A percentile compares a stretch with the other conserved stretches of the same genome.
These are phyloP conservation scores for Monosporascus sp. DNA, from an alignment of 2,329 filamentous ascomycete genomes.

Conservation along the genomic window DNA sequence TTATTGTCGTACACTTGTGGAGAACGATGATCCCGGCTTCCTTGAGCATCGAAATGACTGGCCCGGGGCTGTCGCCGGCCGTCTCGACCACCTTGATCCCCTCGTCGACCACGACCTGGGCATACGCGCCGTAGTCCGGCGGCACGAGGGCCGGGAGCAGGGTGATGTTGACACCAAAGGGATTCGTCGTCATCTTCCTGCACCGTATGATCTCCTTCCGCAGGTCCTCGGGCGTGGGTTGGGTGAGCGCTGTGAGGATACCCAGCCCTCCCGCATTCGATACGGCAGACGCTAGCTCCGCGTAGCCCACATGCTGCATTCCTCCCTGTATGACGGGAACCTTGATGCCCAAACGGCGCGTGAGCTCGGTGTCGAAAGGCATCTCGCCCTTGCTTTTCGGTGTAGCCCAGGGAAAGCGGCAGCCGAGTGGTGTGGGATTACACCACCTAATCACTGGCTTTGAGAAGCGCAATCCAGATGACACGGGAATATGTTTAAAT, in stretches of 20 bases:
- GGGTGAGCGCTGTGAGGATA: slow-evolving; percentile 83
- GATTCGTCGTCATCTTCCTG: slow-evolving; percentile 69
- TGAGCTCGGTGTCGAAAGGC: slow-evolving; percentile 55
- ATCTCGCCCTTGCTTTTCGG: slow-evolving; percentile 29
- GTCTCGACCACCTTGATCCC: slow-evolving; percentile 90
- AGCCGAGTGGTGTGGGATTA: too few species aligned
- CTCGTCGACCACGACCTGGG: slow-evolving; percentile 89
- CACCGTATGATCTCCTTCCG: slow-evolving; percentile 90
- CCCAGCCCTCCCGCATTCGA: slow-evolving; percentile 79
- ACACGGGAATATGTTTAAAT: too few species aligned
- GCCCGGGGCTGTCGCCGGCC: slow-evolving; percentile 81
- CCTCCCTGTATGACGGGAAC: slow-evolving; percentile 79
- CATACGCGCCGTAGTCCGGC: slow-evolving; percentile 88
- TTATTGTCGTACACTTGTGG: slow-evolving; percentile 97
- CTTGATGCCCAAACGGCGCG: slow-evolving; percentile 52
- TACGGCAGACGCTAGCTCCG: slow-evolving; percentile 71
- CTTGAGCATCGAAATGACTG: slow-evolving; percentile 87
- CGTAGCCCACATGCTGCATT: slow-evolving; percentile 83
- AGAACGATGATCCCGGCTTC: slow-evolving; percentile 71
- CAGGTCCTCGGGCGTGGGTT: slow-evolving; percentile 85
- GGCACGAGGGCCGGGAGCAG: slow-evolving; percentile 85
- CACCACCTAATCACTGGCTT: too few species aligned
- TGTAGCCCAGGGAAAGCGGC: too few species aligned
- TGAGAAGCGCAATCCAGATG: too few species aligned
- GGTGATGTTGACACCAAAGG: slow-evolving; percentile 93